Evolutionary conservation across 371 early-diverging fungal species (phyloP).

Genomic region (Funneliformis caledonium): DNA sequence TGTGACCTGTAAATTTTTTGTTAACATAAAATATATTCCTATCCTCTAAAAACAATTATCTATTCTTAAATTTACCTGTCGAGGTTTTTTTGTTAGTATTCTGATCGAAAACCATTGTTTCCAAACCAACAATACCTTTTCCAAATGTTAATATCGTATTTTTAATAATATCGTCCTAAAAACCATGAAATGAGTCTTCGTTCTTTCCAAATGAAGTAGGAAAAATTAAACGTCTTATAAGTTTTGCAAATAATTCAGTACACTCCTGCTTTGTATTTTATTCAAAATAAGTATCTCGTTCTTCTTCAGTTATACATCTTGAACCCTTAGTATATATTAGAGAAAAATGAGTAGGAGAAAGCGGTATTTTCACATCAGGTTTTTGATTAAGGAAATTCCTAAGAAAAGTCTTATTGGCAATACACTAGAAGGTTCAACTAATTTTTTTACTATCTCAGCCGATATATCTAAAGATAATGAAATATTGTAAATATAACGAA

Average conservation of each 20-base stretch:
- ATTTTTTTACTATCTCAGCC: slow-evolving; percentile 20
- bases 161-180: slow-evolving; percentile 31
- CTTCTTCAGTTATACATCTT: not conserved
- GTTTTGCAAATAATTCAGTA: too few relatives aligned
- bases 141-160: slow-evolving; percentile 24
- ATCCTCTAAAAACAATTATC: too few relatives aligned
- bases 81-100: slow-evolving; percentile 27
- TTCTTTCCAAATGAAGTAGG: slow-evolving; percentile 20
- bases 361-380: slow-evolving; percentile 15
- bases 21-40: too few relatives aligned
- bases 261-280: slow-evolving; percentile 4
- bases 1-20: slow-evolving; percentile 23
- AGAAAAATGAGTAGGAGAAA: slow-evolving; percentile 14
- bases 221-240: too few relatives aligned
- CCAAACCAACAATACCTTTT: too few relatives aligned
- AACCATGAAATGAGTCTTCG: slow-evolving; percentile 27
- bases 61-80: slow-evolving; percentile 28
- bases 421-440: not conserved
- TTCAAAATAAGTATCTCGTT: slow-evolving; percentile 21
- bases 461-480: slow-evolving; percentile 5
- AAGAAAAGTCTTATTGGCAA: not conserved
- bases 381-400: slow-evolving; percentile 9
- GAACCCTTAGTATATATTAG: too few relatives aligned
- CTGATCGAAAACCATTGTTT: too few relatives aligned
- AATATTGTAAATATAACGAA: too few relatives aligned